These are phyloP conservation scores for Corchorus capsularis DNA, from an alignment of 345 rosid genomes.

Conservation along the genomic window DNA sequence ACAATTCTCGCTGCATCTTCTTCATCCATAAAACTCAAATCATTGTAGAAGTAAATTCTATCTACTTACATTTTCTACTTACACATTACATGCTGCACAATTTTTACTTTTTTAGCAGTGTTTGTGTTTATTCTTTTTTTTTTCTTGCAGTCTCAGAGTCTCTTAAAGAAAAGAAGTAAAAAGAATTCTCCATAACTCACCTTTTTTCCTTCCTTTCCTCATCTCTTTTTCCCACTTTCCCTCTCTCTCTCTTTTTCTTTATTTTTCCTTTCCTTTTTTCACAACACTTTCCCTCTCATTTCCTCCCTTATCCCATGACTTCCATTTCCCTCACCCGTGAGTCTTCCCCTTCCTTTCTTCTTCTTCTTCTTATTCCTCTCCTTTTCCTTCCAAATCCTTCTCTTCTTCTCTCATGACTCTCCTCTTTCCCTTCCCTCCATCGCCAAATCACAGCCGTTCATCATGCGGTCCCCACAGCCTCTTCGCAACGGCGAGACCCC, in stretches of 20 bases:
- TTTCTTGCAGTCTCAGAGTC: background rate
- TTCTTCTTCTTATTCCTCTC: background rate
- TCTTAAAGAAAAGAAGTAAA: background rate
- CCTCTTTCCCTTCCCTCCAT: constrained; percentile 14
- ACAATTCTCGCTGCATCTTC: too few relatives aligned
- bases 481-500: constrained; percentile 67
- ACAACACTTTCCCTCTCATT: constrained; percentile 16
- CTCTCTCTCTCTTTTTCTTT: constrained; percentile 7
- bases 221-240: background rate
- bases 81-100: background rate
- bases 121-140: background rate
- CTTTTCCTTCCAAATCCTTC: background rate
- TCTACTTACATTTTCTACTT: too few relatives aligned
- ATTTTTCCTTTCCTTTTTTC: background rate
- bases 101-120: background rate
- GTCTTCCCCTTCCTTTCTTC: background rate
- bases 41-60: too few relatives aligned
- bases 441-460: constrained; percentile 3
- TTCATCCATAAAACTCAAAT: too few relatives aligned
- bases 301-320: constrained; percentile 18
- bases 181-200: background rate
- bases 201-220: background rate
- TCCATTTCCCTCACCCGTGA: background rate
- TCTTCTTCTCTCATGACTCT: constrained; percentile 23
- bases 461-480: constrained; percentile 72